Evolutionary conservation across 345 rosid species (phyloP).

Genomic region (Ceriops tagal): DNA sequence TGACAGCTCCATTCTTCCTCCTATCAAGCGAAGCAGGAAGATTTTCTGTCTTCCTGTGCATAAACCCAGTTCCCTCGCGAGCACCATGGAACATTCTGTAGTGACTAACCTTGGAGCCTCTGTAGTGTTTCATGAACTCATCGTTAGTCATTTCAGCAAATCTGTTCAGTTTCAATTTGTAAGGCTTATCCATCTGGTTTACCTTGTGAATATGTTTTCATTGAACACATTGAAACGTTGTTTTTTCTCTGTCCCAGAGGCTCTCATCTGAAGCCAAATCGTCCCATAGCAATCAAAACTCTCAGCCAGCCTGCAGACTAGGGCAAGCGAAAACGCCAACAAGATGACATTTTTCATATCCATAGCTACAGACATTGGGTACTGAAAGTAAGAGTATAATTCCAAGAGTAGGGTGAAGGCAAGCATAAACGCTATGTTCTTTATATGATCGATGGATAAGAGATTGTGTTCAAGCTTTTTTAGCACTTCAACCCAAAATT

Average conservation of each 20-base stretch:
- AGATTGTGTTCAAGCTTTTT: neutral
- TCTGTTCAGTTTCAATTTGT: conserved; percentile 30
- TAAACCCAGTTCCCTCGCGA: conserved; percentile 14
- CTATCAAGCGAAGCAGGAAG: conserved; percentile 37
- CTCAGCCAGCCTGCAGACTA: conserved; percentile 9
- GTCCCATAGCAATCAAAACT: conserved; percentile 17
- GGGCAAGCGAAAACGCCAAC: conserved; percentile 14
- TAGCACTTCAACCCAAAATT: conserved; percentile 19
- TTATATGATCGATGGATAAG: neutral
- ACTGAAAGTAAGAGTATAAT: neutral
- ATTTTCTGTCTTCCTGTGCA: conserved; percentile 12
- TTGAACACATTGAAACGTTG: conserved; percentile 27
- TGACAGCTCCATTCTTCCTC: conserved; percentile 41
- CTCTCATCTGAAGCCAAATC: conserved; percentile 23
- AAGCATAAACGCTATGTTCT: too few relatives aligned
- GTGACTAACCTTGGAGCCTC: conserved; percentile 39
- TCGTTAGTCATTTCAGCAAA: conserved; percentile 41
- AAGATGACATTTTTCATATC: conserved; percentile 5
- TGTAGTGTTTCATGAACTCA: conserved; percentile 29
- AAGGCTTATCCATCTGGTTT: conserved; percentile 22
- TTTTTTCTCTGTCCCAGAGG: conserved; percentile 16
- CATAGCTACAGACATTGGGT: neutral
- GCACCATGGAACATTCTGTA: conserved; percentile 30
- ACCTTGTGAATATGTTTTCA: conserved; percentile 5
- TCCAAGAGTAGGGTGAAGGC: neutral